Conservation (phyloP, 768 basidiomycete genomes). For the Naematelia aurantialba region DNA sequence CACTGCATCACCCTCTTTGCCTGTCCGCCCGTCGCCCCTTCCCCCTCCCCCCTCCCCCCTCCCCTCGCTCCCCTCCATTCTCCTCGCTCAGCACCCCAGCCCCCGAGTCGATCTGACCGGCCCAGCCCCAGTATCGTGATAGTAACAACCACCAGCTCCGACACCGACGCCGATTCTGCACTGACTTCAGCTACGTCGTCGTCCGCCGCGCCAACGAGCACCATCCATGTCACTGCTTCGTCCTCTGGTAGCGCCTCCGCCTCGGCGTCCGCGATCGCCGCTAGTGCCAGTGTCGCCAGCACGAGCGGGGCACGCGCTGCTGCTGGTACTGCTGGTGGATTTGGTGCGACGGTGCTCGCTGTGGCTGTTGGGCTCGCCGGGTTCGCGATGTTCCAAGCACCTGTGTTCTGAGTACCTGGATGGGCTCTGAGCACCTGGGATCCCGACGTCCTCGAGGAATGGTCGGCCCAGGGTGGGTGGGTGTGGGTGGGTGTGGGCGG, state of each 20-base stretch:
- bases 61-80: neutral
- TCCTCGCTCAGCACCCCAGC: neutral
- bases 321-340: too few relatives aligned
- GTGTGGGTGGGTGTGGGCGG: too few relatives aligned
- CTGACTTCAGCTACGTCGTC: neutral
- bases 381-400: too few relatives aligned
- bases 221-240: neutral
- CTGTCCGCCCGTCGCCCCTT: neutral
- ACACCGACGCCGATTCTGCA: too few relatives aligned
- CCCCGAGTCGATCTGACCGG: neutral
- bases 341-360: too few relatives aligned
- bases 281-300: neutral
- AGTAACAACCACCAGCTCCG: neutral
- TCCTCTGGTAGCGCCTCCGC: too few relatives aligned
- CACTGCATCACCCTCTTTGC: neutral
- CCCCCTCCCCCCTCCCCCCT: neutral
- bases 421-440: too few relatives aligned
- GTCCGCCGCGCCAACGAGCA: neutral
- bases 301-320: neutral
- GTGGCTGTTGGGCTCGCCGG: too few relatives aligned
- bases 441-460: too few relatives aligned
- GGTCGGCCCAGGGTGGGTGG: too few relatives aligned
- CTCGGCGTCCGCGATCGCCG: too few relatives aligned
- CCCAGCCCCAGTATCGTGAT: neutral
- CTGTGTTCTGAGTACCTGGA: too few relatives aligned